These are phyloP conservation scores for Halocafeteria seosinensis DNA, from an alignment of 108 stramenopile genomes.

Conservation along the genomic window DNA sequence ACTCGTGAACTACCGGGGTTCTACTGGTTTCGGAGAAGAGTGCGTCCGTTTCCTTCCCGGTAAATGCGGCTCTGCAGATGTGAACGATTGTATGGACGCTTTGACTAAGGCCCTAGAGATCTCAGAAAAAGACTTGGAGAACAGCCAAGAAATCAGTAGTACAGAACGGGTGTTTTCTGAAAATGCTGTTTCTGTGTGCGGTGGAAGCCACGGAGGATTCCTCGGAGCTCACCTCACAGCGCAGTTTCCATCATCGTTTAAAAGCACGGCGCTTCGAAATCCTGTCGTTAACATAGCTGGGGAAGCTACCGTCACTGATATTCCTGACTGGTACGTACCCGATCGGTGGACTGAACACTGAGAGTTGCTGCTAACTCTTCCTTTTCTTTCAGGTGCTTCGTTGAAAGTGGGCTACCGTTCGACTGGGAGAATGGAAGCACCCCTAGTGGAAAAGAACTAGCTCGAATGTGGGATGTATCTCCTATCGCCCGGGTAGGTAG, in stretches of 20 bases:
- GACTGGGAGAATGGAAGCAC: neutral
- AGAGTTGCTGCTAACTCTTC: neutral
- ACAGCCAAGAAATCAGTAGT: neutral
- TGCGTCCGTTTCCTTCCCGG: constrained; percentile 48
- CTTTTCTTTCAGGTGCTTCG: neutral
- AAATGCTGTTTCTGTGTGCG: constrained; percentile 48
- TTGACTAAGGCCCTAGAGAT: constrained; percentile 23
- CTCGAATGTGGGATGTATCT: constrained; percentile 23
- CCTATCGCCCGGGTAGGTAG: constrained; percentile 46
- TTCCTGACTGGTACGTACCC: constrained; percentile 73
- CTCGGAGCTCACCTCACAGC: constrained; percentile 56
- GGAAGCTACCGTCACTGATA: constrained; percentile 69
- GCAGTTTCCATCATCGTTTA: constrained; percentile 63
- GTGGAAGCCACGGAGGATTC: constrained; percentile 78
- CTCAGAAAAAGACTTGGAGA: no score
- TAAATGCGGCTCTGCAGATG: constrained; percentile 45
- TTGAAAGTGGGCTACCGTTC: constrained; percentile 9
- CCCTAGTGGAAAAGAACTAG: neutral
- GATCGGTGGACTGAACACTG: constrained; percentile 23
- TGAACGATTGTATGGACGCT: constrained; percentile 46
- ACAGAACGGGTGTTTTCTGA: constrained; percentile 25
- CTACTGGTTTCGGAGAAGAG: constrained; percentile 54
- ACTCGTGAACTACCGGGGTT: constrained; percentile 65
- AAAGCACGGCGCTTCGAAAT: constrained; percentile 66
- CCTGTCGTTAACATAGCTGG: constrained; percentile 72